Conservation (phyloP, 2,329 filamentous ascomycete species). For the Neospermospora avenae region DNA sequence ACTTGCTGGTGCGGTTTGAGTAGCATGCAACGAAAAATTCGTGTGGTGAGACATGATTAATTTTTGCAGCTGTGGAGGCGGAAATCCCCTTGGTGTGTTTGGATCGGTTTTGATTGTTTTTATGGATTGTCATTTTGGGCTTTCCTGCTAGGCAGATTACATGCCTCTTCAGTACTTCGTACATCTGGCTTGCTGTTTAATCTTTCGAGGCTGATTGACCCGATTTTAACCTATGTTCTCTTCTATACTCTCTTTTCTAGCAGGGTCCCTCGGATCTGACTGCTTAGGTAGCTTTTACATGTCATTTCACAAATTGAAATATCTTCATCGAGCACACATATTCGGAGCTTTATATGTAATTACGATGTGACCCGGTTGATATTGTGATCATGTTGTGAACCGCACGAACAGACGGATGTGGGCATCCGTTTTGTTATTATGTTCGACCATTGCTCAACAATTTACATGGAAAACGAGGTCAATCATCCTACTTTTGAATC, state of each 20-base stretch:
- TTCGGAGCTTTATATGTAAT: no score
- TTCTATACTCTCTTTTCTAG: not conserved
- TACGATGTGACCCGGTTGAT: no score
- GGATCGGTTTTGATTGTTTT: no score
- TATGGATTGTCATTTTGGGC: not conserved
- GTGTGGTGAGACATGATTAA: conserved; percentile 1
- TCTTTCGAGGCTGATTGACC: not conserved
- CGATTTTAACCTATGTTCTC: not conserved
- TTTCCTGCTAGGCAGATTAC: conserved; percentile 10
- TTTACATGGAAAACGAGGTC: no score
- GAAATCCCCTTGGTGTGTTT: no score
- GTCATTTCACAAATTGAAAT: not conserved
- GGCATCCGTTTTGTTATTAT: no score
- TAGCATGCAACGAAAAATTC: no score
- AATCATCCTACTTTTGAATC: no score
- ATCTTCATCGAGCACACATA: not conserved
- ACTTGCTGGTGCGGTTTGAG: not conserved
- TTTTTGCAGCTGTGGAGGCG: not conserved
- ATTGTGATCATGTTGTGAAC: no score
- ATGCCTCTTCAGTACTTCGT: not conserved
- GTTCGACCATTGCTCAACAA: no score
- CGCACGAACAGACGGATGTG: no score
- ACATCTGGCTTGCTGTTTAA: not conserved
- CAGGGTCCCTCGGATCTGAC: not conserved
- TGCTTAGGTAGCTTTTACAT: not conserved